Evolutionary conservation across 768 basidiomycete species (phyloP).

Genomic region (Scleroderma bovista): DNA sequence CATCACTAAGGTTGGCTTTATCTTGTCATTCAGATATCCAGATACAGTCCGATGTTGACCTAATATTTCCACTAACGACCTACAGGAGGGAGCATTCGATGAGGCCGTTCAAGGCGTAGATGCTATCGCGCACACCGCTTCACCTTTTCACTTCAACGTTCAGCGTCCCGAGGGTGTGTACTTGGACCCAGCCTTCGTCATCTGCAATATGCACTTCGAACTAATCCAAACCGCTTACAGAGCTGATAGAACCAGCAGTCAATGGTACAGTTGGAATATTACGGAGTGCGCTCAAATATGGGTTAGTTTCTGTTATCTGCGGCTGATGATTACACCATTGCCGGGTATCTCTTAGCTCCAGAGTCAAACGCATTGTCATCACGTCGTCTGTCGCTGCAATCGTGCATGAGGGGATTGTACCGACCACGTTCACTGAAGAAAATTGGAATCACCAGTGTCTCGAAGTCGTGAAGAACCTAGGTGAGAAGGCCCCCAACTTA

Average conservation of each 20-base stretch:
- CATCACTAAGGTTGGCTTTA: slow-evolving; percentile 43
- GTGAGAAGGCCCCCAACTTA: slow-evolving; percentile 34
- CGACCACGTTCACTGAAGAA: slow-evolving; percentile 36
- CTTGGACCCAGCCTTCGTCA: background rate
- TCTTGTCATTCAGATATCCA: background rate
- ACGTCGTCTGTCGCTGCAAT: slow-evolving; percentile 59
- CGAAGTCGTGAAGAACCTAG: slow-evolving; percentile 37
- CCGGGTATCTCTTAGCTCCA: slow-evolving; percentile 20
- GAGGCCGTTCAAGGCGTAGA: slow-evolving; percentile 74
- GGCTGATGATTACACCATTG: background rate
- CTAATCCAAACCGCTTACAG: slow-evolving; percentile 23
- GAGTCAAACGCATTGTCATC: slow-evolving; percentile 62
- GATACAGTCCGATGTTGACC: no score
- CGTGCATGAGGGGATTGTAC: slow-evolving; percentile 20
- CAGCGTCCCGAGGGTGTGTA: slow-evolving; percentile 37
- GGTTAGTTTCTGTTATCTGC: slow-evolving; percentile 25
- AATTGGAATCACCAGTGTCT: slow-evolving; percentile 55
- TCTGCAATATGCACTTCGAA: background rate
- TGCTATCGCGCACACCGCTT: slow-evolving; percentile 65
- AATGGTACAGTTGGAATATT: slow-evolving; percentile 63
- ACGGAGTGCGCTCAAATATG: slow-evolving; percentile 49
- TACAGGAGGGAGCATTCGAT: slow-evolving; percentile 65
- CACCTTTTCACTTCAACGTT: slow-evolving; percentile 47
- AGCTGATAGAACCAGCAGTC: slow-evolving; percentile 66
- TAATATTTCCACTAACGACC: background rate